phyloP scores from a whole-genome alignment of 176 grass and related monocot species.

The Avena insularis region DNA sequence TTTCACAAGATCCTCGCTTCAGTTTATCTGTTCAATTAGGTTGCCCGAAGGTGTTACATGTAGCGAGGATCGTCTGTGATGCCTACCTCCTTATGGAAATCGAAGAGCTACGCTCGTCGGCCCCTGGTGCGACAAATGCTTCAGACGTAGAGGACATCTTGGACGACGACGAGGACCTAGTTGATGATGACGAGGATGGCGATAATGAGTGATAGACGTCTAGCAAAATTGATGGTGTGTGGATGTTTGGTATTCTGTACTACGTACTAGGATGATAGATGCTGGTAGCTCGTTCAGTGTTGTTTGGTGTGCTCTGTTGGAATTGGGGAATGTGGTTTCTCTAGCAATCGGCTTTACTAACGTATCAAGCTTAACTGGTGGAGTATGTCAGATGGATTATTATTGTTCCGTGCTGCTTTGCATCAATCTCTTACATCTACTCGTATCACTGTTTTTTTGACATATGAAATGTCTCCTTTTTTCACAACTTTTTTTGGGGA shows the following conservation, averaged over 20 bases:
- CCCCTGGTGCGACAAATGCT: slow-evolving; percentile 34
- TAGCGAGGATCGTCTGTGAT: slow-evolving; percentile 64
- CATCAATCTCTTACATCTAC: too few species aligned
- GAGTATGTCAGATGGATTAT: too few species aligned
- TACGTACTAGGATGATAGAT: background rate
- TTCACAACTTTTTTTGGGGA: too few species aligned
- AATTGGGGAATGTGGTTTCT: too few species aligned
- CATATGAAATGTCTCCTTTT: too few species aligned
- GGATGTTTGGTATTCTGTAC: background rate
- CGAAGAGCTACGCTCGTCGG: slow-evolving; percentile 64
- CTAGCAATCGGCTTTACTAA: too few species aligned
- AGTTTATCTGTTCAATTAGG: slow-evolving; percentile 46
- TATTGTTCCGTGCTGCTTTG: too few species aligned
- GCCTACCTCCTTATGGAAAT: slow-evolving; percentile 71
- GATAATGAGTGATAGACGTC: background rate
- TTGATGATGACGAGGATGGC: slow-evolving; percentile 10
- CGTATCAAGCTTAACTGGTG: too few species aligned
- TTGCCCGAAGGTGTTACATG: slow-evolving; percentile 62
- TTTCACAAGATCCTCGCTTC: slow-evolving; percentile 6
- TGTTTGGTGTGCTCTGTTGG: too few species aligned
- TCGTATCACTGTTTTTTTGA: too few species aligned
- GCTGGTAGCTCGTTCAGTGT: background rate
- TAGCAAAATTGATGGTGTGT: background rate
- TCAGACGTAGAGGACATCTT: slow-evolving; percentile 66
- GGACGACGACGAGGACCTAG: background rate